Evolutionary conservation across 2,329 filamentous ascomycete species (phyloP), one percentile per base, ranked within the genome.

Genomic region (Fonsecaea monophora): DNA sequence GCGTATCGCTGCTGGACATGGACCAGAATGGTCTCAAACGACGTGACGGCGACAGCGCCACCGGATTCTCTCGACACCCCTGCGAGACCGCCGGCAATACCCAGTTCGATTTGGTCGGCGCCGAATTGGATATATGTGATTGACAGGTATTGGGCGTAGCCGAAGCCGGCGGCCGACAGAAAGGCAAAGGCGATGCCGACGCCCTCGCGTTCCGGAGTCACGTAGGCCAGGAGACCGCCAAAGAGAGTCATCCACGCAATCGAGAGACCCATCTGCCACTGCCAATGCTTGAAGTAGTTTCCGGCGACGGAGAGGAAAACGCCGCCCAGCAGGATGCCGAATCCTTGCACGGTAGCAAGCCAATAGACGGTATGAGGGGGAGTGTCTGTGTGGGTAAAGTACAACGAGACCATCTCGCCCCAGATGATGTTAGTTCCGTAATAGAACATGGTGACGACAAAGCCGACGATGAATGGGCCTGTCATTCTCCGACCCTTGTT

Each of bases 391-490:
- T 9, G 8, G 35, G 35, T 38, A 13, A 38, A 38, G 21, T 60
- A 60, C 12, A 60, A 45, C 12, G 45, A 25, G 35, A 42, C 45
- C 35, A 45, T 60, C 37, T 60, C 35, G 9, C 35, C 35, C 35
- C 35, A 45, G 37, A 25, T 75, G 53, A 83, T 78, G 66, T 80
- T 82, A 45, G 77, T 78, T 37, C 77, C 78, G 72, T 83, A 84
- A 73, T 84, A 84, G 71, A 84, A 83, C 82, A 84, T 84, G 62
- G 79, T 84, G 25, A 83, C 77, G 48, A 84, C 78, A 50, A 79
- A 79, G 0, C 78, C 76, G 3, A 78, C 79, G 25, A 83, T 75
- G 53, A 80, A 82, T 0, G 82, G 82, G 0, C 79, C 81, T 0
- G 82, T 83, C 53, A 84, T 78, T 40, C 82, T 80, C 15, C 82